Conservation (phyloP, 2,329 filamentous ascomycete genomes). For the Phaeophleospora eucalypticola region DNA sequence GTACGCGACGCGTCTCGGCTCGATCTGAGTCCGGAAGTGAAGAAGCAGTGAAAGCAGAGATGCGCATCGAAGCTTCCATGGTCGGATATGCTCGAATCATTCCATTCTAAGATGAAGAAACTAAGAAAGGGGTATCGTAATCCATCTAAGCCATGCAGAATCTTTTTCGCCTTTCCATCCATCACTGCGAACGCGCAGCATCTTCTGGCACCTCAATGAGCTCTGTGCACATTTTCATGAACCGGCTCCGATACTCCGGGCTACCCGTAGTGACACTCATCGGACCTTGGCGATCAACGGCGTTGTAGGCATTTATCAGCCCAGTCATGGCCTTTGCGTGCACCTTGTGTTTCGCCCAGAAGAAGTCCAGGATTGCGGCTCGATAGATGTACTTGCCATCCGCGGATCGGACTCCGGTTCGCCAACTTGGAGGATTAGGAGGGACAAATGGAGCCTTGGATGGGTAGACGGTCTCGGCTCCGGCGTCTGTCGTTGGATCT, state of each 20-base stretch:
- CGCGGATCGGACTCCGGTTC: slow-evolving; percentile 56
- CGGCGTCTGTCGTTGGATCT: slow-evolving; percentile 1
- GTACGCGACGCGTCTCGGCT: too few relatives aligned
- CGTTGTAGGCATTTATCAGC: slow-evolving; percentile 53
- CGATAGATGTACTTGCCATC: slow-evolving; percentile 66
- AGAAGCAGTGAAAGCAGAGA: too few relatives aligned
- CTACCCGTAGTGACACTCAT: slow-evolving; percentile 73
- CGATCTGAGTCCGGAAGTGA: too few relatives aligned
- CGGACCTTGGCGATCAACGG: slow-evolving; percentile 59
- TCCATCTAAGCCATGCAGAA: background rate
- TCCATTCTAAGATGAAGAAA: too few relatives aligned
- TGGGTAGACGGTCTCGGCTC: background rate
- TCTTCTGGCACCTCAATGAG: slow-evolving; percentile 36
- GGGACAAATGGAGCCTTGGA: slow-evolving; percentile 27
- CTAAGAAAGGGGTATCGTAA: background rate
- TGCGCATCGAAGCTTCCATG: too few relatives aligned
- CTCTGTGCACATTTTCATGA: slow-evolving; percentile 50
- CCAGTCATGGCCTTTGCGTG: slow-evolving; percentile 63
- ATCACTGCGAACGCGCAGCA: background rate
- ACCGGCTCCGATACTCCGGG: slow-evolving; percentile 60
- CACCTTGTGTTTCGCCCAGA: slow-evolving; percentile 70
- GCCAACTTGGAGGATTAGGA: slow-evolving; percentile 47
- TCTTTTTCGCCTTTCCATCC: background rate
- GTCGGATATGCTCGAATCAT: too few relatives aligned
- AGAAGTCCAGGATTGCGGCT: slow-evolving; percentile 67